Evolutionary conservation across 75 land plant genomes (phyloP).

Genomic region (Cryptomeria japonica): DNA sequence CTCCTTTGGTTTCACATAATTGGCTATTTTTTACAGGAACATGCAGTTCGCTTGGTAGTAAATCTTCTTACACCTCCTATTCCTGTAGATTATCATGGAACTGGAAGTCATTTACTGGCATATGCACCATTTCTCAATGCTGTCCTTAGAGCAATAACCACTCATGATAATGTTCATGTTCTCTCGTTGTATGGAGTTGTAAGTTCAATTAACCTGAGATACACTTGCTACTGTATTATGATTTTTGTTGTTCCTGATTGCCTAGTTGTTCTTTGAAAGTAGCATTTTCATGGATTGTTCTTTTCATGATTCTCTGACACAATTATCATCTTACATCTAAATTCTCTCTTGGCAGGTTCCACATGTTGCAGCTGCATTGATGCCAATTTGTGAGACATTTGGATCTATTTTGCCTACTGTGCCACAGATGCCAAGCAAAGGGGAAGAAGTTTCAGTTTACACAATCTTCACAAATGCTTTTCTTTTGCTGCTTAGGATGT

Average conservation of each 20-base stretch:
- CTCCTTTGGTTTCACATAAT: neutral
- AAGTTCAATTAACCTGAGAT: constrained; percentile 14
- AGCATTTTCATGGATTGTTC: constrained; percentile 1
- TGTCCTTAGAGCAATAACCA: constrained; percentile 64
- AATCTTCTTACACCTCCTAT: constrained; percentile 80
- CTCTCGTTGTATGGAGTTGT: constrained; percentile 92
- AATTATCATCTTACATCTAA: neutral
- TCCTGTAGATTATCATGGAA: constrained; percentile 51
- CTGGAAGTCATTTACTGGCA: constrained; percentile 58
- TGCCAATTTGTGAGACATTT: constrained; percentile 95
- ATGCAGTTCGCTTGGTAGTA: constrained; percentile 66
- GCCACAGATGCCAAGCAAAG: constrained; percentile 41
- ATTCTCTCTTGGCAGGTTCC: constrained; percentile 63
- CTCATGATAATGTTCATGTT: constrained; percentile 80
- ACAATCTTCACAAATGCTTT: constrained; percentile 84
- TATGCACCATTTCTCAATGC: constrained; percentile 75
- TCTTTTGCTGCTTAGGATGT: constrained; percentile 76
- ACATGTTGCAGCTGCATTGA: constrained; percentile 79
- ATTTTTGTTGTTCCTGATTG: neutral
- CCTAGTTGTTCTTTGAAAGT: neutral
- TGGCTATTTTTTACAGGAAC: constrained; percentile 61
- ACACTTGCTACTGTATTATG: neutral
- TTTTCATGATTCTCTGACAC: neutral
- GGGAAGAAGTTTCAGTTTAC: constrained; percentile 69
- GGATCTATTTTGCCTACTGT: constrained; percentile 70